Evolutionary conservation across 2,329 filamentous ascomycete species (phyloP).

Genomic region (Trichoderma afroharzianum): DNA sequence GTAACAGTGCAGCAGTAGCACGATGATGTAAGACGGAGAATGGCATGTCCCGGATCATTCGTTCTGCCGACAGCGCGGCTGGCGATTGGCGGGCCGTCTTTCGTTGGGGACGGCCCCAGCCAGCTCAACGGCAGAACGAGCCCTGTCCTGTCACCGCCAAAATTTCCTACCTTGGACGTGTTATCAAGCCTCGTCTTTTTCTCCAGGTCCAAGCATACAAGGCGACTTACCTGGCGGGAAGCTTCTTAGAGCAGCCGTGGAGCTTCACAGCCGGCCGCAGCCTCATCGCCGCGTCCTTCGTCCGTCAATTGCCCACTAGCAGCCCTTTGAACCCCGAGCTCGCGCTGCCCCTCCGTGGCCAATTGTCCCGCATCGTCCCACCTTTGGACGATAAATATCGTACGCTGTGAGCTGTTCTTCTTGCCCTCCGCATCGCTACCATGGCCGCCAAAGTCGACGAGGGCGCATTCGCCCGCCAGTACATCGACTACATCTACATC

Average conservation of each 20-base stretch:
- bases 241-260: background rate
- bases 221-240: background rate
- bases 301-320: background rate
- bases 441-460: slow-evolving; percentile 28
- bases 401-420: background rate
- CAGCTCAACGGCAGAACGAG: slow-evolving; percentile 13
- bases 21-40: background rate
- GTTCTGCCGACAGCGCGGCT: background rate
- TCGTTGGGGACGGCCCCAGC: slow-evolving; percentile 6
- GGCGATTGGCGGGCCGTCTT: slow-evolving; percentile 1
- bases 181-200: slow-evolving; percentile 1
- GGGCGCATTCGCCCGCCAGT: slow-evolving; percentile 52
- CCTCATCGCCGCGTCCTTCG: background rate
- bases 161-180: slow-evolving; percentile 7
- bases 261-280: background rate
- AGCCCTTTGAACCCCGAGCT: background rate
- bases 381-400: background rate
- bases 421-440: background rate
- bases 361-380: slow-evolving; percentile 15
- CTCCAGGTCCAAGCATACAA: background rate
- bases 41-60: slow-evolving; percentile 11
- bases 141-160: slow-evolving; percentile 10
- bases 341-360: slow-evolving; percentile 8
- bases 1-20: background rate
- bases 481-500: slow-evolving; percentile 77